These are phyloP conservation scores for Monilinia laxa DNA, from an alignment of 2,329 filamentous ascomycete species.

Conservation along the genomic window DNA sequence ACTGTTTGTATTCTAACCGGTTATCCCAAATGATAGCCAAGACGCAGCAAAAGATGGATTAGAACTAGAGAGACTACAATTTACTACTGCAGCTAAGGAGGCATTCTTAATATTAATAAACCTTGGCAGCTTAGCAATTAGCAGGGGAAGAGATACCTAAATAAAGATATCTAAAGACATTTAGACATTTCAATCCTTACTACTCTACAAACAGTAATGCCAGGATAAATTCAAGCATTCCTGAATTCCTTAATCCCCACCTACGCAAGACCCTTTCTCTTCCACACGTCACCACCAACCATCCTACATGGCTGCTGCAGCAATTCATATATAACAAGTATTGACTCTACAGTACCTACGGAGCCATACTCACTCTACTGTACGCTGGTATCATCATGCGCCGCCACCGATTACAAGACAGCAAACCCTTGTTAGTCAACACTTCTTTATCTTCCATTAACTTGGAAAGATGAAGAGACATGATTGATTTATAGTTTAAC, in stretches of 20 bases:
- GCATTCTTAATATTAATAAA: no score
- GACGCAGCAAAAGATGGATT: neutral
- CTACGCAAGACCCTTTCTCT: neutral
- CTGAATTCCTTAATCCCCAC: neutral
- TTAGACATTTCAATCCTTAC: no score
- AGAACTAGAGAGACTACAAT: no score
- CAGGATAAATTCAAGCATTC: neutral
- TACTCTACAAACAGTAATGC: no score
- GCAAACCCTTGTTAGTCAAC: conserved; percentile 5
- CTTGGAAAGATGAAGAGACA: conserved; percentile 1
- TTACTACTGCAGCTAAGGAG: no score
- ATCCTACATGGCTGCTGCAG: no score
- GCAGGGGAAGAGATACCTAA: neutral
- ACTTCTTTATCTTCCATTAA: neutral
- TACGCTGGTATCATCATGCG: neutral
- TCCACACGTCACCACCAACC: no score
- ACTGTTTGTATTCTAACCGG: neutral
- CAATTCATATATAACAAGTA: neutral
- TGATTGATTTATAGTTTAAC: conserved; percentile 7
- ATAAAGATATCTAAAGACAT: neutral
- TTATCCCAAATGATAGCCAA: neutral
- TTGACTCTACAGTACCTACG: neutral
- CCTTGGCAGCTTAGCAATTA: neutral
- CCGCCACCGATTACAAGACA: conserved; percentile 5
- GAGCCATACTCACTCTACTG: neutral